Evolutionary conservation across 2,329 filamentous ascomycete genomes (phyloP).

Genomic region (Fusarium azukiicola): DNA sequence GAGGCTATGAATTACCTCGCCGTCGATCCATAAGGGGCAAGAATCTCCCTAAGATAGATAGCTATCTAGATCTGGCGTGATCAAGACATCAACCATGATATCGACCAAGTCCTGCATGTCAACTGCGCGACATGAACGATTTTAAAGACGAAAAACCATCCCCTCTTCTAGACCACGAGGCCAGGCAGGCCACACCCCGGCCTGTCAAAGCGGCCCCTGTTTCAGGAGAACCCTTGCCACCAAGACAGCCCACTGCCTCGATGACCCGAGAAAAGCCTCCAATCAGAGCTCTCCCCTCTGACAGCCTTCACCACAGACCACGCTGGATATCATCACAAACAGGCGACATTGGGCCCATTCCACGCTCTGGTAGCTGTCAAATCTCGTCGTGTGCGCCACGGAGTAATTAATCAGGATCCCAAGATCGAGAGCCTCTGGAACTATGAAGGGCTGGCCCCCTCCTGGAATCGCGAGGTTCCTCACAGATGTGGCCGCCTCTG

Average conservation of each 20-base stretch:
- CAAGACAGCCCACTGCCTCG: background rate
- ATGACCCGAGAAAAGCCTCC: conserved; percentile 34
- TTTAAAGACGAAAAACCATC: background rate
- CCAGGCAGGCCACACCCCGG: background rate
- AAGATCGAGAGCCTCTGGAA: background rate
- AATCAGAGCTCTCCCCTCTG: conserved; percentile 19
- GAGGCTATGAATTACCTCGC: background rate
- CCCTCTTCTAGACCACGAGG: conserved; percentile 5
- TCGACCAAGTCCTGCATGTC: background rate
- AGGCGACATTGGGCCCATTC: conserved; percentile 34
- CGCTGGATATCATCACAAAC: conserved; percentile 27
- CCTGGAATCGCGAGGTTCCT: conserved; percentile 18
- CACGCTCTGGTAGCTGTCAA: background rate
- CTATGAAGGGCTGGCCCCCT: background rate
- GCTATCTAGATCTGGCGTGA: background rate
- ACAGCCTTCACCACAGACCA: background rate
- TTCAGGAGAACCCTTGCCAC: conserved; percentile 28
- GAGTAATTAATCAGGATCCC: background rate
- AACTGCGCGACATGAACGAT: background rate
- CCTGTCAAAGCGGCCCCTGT: conserved; percentile 12
- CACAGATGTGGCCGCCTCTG: conserved; percentile 17
- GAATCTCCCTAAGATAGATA: background rate
- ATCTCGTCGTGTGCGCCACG: conserved; percentile 5
- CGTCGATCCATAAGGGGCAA: background rate
- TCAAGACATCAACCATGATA: background rate